Evolutionary conservation across 495 filamentous ascomycete species (phyloP).

Genomic region (Xylaria palmicola): DNA sequence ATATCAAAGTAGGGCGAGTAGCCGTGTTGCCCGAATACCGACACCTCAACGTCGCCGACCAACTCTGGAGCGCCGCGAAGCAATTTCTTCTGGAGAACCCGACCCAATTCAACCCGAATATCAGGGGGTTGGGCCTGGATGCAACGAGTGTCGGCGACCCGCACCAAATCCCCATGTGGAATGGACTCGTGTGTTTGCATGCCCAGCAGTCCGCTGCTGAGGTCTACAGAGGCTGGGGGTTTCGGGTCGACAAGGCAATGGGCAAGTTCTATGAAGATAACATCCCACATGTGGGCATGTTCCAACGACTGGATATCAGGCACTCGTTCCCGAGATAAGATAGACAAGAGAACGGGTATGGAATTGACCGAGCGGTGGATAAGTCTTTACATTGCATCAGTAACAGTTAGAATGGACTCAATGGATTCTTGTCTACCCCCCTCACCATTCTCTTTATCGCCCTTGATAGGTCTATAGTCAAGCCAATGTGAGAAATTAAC

Average conservation of each 20-base stretch:
- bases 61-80: constrained; percentile 62
- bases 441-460: neutral
- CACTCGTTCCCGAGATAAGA: constrained; percentile 6
- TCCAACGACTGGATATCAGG: constrained; percentile 32
- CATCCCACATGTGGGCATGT: constrained; percentile 85
- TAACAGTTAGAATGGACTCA: neutral
- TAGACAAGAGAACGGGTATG: neutral
- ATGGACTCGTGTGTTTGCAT: constrained; percentile 70
- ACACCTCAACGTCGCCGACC: constrained; percentile 57
- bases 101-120: constrained; percentile 47
- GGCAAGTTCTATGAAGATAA: constrained; percentile 82
- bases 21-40: constrained; percentile 64
- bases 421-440: neutral
- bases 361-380: neutral
- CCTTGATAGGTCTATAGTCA: neutral
- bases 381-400: neutral
- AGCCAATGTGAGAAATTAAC: neutral
- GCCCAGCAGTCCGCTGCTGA: constrained; percentile 62
- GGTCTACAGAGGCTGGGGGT: constrained; percentile 66
- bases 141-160: constrained; percentile 22
- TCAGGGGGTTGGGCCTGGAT: constrained; percentile 42
- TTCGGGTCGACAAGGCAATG: constrained; percentile 66
- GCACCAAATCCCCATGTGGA: constrained; percentile 53
- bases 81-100: constrained; percentile 61
- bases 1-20: constrained; percentile 76